Conservation (phyloP, 768 basidiomycete species). For the Boletellus emodensis region DNA sequence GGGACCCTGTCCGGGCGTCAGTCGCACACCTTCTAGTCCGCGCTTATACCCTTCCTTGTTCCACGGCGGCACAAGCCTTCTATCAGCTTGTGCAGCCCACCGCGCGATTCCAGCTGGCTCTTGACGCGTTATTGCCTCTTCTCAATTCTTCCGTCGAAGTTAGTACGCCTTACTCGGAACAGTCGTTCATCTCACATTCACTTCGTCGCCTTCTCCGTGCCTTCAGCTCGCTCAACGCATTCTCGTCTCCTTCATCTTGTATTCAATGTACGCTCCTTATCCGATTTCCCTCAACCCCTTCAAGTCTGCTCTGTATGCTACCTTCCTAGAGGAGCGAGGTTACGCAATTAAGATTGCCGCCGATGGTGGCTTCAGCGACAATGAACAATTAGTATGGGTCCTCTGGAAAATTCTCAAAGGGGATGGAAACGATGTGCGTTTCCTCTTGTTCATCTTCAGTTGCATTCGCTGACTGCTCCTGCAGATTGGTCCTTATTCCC, state of each 20-base stretch:
- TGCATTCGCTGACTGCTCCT: conserved; percentile 3
- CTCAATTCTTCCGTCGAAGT: conserved; percentile 60
- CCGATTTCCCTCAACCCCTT: conserved; percentile 80
- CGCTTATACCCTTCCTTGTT: conserved; percentile 70
- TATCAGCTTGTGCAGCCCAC: conserved; percentile 70
- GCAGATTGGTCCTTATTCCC: conserved; percentile 80
- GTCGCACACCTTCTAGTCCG: conserved; percentile 63
- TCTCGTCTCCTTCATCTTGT: conserved; percentile 74
- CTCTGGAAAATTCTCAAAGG: conserved; percentile 84
- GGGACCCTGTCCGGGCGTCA: conserved; percentile 51
- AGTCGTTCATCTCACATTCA: conserved; percentile 15
- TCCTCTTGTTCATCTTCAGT: not conserved
- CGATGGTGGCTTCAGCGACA: conserved; percentile 48
- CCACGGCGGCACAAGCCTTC: conserved; percentile 72
- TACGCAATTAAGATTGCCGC: conserved; percentile 50
- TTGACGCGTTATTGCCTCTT: conserved; percentile 75
- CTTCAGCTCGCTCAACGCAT: conserved; percentile 67
- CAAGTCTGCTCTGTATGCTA: conserved; percentile 65
- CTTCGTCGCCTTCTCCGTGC: conserved; percentile 7
- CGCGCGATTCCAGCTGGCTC: conserved; percentile 77
- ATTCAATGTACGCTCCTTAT: conserved; percentile 75
- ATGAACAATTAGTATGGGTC: conserved; percentile 82
- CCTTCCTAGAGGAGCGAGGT: conserved; percentile 66
- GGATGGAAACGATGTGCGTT: conserved; percentile 70
- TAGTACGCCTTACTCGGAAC: conserved; percentile 22